A percentile compares a stretch with the other conserved stretches of the same genome.
phyloP scores from a whole-genome alignment of 2,329 filamentous ascomycete species.

The Colletotrichum sp. region DNA sequence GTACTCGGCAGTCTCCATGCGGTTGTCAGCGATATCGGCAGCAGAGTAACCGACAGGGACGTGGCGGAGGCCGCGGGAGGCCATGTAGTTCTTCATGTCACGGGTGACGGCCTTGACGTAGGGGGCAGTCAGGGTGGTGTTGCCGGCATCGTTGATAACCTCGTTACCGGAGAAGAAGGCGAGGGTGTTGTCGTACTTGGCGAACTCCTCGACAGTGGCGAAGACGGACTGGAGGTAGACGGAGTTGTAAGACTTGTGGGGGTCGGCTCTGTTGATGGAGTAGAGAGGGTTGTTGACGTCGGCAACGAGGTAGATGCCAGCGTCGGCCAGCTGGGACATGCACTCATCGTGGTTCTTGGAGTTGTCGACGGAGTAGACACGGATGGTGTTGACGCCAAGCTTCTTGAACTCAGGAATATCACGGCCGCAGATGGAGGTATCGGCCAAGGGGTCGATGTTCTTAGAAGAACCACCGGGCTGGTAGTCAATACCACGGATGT shows the following conservation, averaged over 20 bases:
- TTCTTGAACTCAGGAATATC: constrained; percentile 84
- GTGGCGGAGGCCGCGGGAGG: constrained; percentile 62
- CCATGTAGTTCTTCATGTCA: constrained; percentile 76
- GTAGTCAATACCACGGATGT: constrained; percentile 66
- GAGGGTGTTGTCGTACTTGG: constrained; percentile 83
- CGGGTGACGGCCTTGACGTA: constrained; percentile 82
- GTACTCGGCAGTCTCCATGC: constrained; percentile 85
- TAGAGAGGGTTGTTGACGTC: constrained; percentile 91
- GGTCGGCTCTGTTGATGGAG: constrained; percentile 80
- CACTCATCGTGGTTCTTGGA: constrained; percentile 77
- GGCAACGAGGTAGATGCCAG: constrained; percentile 89
- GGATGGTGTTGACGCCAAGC: constrained; percentile 87
- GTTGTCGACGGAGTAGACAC: constrained; percentile 94
- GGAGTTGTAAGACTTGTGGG: constrained; percentile 82
- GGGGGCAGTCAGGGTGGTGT: constrained; percentile 69
- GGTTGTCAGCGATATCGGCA: constrained; percentile 85
- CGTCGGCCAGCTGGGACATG: constrained; percentile 81
- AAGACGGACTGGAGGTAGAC: constrained; percentile 86
- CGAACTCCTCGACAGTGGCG: constrained; percentile 85
- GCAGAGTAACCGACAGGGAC: constrained; percentile 79
- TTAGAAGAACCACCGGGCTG: constrained; percentile 64
- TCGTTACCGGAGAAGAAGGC: constrained; percentile 87
- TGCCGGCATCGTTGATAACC: constrained; percentile 72
- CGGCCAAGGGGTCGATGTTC: constrained; percentile 76
- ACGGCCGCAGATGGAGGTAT: constrained; percentile 72